Evolutionary conservation across 2,329 filamentous ascomycete species (phyloP).

Genomic region (Cercospora sp.): DNA sequence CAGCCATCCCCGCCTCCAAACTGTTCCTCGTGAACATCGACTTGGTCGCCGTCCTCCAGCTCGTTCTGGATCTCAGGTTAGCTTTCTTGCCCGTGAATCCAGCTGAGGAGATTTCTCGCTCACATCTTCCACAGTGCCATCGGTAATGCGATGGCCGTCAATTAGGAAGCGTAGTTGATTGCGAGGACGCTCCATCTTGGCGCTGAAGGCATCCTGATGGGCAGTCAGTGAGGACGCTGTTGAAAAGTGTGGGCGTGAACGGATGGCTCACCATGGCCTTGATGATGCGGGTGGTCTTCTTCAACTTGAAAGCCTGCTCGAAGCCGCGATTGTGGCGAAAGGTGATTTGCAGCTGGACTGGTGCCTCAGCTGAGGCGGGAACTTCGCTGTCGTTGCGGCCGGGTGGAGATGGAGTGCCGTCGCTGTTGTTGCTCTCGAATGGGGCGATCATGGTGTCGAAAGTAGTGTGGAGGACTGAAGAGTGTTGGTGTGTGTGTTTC

Average conservation of each 20-base stretch:
- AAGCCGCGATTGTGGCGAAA: constrained; percentile 27
- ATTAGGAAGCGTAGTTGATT: constrained; percentile 29
- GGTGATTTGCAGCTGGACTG: constrained; percentile 18
- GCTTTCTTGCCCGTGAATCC: not conserved
- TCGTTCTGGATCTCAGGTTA: constrained; percentile 23
- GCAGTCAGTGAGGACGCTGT: not conserved
- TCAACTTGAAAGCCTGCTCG: constrained; percentile 31
- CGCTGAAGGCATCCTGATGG: constrained; percentile 21
- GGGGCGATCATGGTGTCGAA: not conserved
- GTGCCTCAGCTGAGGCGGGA: not conserved
- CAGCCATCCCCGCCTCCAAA: constrained; percentile 23
- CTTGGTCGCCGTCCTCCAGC: constrained; percentile 29
- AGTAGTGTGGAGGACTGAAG: not conserved
- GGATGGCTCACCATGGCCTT: constrained; percentile 30
- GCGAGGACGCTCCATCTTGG: constrained; percentile 18
- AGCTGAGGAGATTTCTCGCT: not conserved
- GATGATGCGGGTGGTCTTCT: constrained; percentile 27
- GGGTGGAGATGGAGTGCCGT: not conserved
- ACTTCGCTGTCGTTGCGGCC: no score
- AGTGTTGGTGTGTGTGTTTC: not conserved
- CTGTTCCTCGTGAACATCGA: constrained; percentile 32
- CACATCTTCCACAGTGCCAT: constrained; percentile 28
- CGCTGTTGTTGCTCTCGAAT: not conserved
- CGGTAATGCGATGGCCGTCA: constrained; percentile 28
- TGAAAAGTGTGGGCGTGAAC: not conserved